Evolutionary conservation across 108 stramenopile species (phyloP).

Genomic region (Fragilaria radians): DNA sequence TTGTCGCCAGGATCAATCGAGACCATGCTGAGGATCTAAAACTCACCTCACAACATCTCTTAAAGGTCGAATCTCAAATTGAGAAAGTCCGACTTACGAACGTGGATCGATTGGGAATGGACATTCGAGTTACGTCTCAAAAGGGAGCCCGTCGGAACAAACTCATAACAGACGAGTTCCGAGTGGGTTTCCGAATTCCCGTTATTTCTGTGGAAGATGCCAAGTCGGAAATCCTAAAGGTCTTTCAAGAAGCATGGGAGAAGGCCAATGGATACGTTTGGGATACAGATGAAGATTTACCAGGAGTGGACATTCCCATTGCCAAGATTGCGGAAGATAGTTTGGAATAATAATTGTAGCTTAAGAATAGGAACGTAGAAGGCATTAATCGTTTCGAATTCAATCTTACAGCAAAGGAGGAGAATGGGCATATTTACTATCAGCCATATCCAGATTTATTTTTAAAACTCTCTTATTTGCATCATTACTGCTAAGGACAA

Average conservation of each 20-base stretch:
- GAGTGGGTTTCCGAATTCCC: conserved; percentile 89
- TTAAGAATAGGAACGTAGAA: no score
- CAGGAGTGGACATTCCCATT: conserved; percentile 66
- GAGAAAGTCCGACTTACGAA: conserved; percentile 74
- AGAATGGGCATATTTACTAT: no score
- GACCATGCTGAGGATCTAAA: conserved; percentile 61
- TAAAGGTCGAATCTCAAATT: conserved; percentile 47
- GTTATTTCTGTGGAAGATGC: conserved; percentile 95
- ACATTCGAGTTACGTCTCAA: conserved; percentile 85
- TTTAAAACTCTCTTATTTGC: no score
- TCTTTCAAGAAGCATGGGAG: conserved; percentile 99
- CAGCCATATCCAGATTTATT: no score
- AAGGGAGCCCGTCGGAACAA: conserved; percentile 71
- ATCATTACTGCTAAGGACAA: no score
- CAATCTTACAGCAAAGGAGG: no score
- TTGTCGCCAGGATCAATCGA: conserved; percentile 64
- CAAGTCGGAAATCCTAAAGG: conserved; percentile 93
- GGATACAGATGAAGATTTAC: conserved; percentile 48
- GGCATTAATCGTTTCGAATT: no score
- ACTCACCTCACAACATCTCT: conserved; percentile 55
- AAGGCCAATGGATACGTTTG: conserved; percentile 67
- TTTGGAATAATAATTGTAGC: conserved; percentile 82
- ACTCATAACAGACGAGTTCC: conserved; percentile 88
- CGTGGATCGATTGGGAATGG: conserved; percentile 94
- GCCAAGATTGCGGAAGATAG: conserved; percentile 80